A percentile compares a stretch with the other conserved stretches of the same genome.
Conservation (phyloP, 148 eudicot genomes). For the Rhododendron griersonianum region DNA sequence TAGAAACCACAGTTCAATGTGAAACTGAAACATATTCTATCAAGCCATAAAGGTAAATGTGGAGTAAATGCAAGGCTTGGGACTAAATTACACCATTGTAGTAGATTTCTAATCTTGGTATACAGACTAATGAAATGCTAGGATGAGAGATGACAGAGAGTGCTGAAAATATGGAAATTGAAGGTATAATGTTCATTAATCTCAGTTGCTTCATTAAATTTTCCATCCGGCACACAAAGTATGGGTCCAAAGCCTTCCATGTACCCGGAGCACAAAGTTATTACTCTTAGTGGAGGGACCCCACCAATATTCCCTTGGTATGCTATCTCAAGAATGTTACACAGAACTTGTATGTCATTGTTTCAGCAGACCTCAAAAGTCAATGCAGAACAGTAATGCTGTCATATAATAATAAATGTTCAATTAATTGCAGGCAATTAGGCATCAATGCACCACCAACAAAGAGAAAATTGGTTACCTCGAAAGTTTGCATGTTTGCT, state of each 20-base stretch:
- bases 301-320: slow-evolving; percentile 2
- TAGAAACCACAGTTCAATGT: background rate
- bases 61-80: slow-evolving; percentile 4
- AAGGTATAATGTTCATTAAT: background rate
- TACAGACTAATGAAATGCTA: background rate
- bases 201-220: background rate
- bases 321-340: background rate
- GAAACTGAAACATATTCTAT: background rate
- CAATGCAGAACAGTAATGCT: slow-evolving; percentile 1
- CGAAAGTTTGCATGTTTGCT: slow-evolving; percentile 16
- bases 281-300: background rate
- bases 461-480: slow-evolving; percentile 37
- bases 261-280: background rate
- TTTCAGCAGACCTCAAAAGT: background rate
- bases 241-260: slow-evolving; percentile 1
- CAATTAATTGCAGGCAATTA: background rate
- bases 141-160: background rate
- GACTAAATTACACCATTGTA: background rate
- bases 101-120: background rate
- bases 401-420: background rate
- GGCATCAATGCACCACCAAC: background rate
- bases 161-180: background rate
- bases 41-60: background rate
- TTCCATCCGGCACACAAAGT: background rate
- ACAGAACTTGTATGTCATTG: background rate